Base-by-base conservation (phyloP, 1,284 basidiomycete species). In the Leucocoprinus gongylophorus region DNA sequence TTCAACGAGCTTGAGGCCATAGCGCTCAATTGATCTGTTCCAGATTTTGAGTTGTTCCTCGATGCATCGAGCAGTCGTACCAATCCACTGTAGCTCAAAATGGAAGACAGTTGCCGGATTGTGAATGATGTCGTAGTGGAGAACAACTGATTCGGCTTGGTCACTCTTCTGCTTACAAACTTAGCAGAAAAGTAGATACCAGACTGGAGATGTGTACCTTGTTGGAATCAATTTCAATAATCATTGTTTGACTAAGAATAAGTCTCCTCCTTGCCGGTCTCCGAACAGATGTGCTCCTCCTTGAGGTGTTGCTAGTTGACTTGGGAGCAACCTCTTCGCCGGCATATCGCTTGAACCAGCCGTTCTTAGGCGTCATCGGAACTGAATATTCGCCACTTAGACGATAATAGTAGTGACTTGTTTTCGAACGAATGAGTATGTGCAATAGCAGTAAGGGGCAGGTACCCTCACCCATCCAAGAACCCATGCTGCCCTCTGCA, bases 61-160 rank as follows among this genome's bases (percentile, higher is more conserved):
- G 54, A 99, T 90, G 57, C 88, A 87, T n/a, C 91, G 83, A n/a
- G 93, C 91, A 0, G 93, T 95, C 0, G 94, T 91, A 8, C 93
- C 94, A 21, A 98, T 85, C 95, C 97, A 99, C 59, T 98, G 93
- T 39, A 99, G 76, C 67, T 99, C 95, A 62, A 97, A 92, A 68
- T 97, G 93, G 70, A 95, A 95, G 51, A 91, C 91, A 38, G 88
- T 95, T 15, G 77, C 79, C 0, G 91, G 87, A 62, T 95, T 95
- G 67, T 97, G 93, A 48, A 94, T 88, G 53, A 95, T 83, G 66
- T 97, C 94, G 63, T 93, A 83, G 63, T 97, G 93, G 28, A 95
- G 74, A 35, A 94, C 77, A 21, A 92, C 88, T 4, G 85, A 81
- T 63, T 97, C 93, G 1, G 91, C 87, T 59, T 93, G 84, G 62